These are phyloP conservation scores for Corinectria fuckeliana DNA, from an alignment of 2,329 filamentous ascomycete species.

Conservation along the genomic window DNA sequence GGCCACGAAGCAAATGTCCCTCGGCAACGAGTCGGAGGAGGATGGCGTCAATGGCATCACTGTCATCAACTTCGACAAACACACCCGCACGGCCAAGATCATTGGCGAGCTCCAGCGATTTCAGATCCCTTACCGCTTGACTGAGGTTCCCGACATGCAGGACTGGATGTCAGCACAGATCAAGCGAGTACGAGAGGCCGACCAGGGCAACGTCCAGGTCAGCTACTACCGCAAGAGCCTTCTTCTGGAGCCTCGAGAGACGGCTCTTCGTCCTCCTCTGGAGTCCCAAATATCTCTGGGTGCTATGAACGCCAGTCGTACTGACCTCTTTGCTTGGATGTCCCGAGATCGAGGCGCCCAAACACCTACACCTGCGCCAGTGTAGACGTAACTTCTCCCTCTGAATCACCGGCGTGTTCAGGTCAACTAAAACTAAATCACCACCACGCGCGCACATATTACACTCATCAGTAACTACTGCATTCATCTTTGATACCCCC, in stretches of 20 bases:
- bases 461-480: constrained; percentile 40
- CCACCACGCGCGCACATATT: constrained; percentile 38
- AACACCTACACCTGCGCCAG: constrained; percentile 37
- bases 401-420: neutral
- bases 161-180: constrained; percentile 90
- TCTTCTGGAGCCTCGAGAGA: constrained; percentile 78
- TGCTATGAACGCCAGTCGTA: constrained; percentile 41
- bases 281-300: constrained; percentile 42
- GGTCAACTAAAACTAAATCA: constrained; percentile 19
- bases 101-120: constrained; percentile 96
- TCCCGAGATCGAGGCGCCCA: constrained; percentile 52
- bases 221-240: constrained; percentile 82
- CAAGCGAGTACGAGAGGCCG: constrained; percentile 70
- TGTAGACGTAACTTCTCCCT: constrained; percentile 22
- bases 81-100: constrained; percentile 91
- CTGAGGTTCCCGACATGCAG: constrained; percentile 85
- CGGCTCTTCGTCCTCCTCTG: constrained; percentile 40
- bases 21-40: constrained; percentile 58
- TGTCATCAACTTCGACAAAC: constrained; percentile 98
- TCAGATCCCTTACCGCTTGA: constrained; percentile 88
- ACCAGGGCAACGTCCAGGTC: constrained; percentile 64
- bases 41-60: constrained; percentile 70
- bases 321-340: constrained; percentile 59
- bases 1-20: constrained; percentile 74
- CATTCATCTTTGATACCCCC: constrained; percentile 48